Base-by-base conservation (phyloP, 148 eudicot genomes). In the Agrostemma githago region DNA sequence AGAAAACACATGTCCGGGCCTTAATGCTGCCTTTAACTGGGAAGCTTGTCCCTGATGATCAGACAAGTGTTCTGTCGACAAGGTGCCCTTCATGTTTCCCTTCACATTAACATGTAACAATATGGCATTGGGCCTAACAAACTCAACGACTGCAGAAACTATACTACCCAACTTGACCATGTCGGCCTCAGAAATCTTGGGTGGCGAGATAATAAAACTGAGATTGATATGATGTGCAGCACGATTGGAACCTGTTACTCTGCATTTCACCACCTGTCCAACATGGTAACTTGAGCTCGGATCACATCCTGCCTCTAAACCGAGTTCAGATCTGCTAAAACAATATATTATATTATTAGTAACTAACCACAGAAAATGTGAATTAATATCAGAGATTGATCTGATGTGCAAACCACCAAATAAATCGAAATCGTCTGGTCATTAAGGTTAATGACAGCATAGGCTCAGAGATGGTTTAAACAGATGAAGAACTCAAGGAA, bases 221-320 rank as follows among this genome's bases (percentile, higher is more conserved):
- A 95, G 90, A 83, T 78, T 90, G 79, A 95, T 90, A 53, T 90
- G 81, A 72, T 83, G 87, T 70, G 89, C 82, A 72, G 89, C 83
- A 77, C 96, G 97, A 80, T 80, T 69, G 71, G 92, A 87, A 78
- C 91, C 84, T 71, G 87, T 89, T 71, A 95, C 91, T 84, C 99
- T 84, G 85, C 99, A 95, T 84, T 95, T 95, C 65, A 95, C 94
- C 61, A 95, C 99, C 84, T 95, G 90, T 72, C 92, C 99, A 80
- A 95, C 94, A 80, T 92, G 96, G 83, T 87, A 95, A 74, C 85
- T 82, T 14, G 97, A 84, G 84, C 77, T 79, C 71, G 87, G 83
- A 43, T 90, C 90, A 72, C 85, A 78, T 15, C 96, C 97, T 38
- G 81, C 81, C 82, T 89, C 96, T 78, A 95, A 86, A 62, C 98